Percentiles rank a stretch among this genome's conserved stretches.
Evolutionary conservation across 1,139 yeast species (phyloP).

Genomic region (Tardiomyces blankii): DNA sequence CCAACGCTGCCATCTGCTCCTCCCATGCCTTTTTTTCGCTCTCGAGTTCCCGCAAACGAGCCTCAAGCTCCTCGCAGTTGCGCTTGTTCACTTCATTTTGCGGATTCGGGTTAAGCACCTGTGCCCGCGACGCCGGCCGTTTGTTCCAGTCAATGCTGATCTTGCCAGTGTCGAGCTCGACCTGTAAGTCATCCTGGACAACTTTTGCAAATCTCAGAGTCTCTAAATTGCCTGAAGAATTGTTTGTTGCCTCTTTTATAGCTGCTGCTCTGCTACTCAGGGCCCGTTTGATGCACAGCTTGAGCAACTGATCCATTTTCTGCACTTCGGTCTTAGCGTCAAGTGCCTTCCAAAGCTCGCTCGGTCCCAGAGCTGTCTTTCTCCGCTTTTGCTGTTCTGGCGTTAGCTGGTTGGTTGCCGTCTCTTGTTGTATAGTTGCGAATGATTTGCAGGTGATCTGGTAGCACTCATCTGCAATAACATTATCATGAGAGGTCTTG

Average conservation of each 20-base stretch:
- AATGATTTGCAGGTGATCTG: too few relatives aligned
- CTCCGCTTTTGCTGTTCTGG: too few relatives aligned
- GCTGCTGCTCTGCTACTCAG: slow-evolving; percentile 1
- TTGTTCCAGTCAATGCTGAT: slow-evolving; percentile 62
- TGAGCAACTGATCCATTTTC: slow-evolving; percentile 55
- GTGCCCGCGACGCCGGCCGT: slow-evolving; percentile 18
- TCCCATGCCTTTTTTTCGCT: slow-evolving; percentile 43
- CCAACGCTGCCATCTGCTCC: slow-evolving; percentile 10
- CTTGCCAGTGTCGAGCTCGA: slow-evolving; percentile 47
- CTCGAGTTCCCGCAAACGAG: slow-evolving; percentile 34
- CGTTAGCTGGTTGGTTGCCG: too few relatives aligned
- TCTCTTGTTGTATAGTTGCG: too few relatives aligned
- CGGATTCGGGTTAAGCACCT: slow-evolving; percentile 40
- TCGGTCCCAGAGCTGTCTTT: background rate
- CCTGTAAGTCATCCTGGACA: slow-evolving; percentile 52
- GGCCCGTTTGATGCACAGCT: slow-evolving; percentile 56
- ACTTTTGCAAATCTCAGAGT: slow-evolving; percentile 36
- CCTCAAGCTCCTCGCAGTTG: slow-evolving; percentile 36
- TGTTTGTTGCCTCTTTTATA: background rate
- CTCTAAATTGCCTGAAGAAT: background rate
- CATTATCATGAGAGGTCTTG: too few relatives aligned
- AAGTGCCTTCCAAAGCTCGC: background rate
- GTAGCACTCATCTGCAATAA: too few relatives aligned
- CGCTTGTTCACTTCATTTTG: slow-evolving; percentile 40
- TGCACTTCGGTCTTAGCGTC: background rate